Evolutionary conservation across 805 yeast species (phyloP).

Genomic region (Kregervanrija pseudodelftensis): DNA sequence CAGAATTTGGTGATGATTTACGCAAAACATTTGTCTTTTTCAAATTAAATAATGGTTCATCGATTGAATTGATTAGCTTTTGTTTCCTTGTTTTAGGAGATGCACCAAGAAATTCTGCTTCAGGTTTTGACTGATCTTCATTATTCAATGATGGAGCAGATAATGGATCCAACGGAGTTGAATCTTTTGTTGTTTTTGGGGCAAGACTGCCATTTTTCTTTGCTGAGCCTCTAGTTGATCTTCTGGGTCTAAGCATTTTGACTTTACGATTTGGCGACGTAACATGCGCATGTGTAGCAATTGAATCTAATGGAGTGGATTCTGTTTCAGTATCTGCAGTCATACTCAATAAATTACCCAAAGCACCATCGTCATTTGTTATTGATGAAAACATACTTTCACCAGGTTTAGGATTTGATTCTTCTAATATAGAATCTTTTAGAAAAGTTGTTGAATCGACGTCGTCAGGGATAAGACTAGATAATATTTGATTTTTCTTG

Average conservation of each 20-base stretch:
- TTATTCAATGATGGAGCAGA: constrained; percentile 5
- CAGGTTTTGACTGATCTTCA: neutral
- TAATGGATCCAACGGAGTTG: constrained; percentile 22
- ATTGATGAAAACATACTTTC: constrained; percentile 14
- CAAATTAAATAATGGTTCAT: constrained; percentile 49
- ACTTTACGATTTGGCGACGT: constrained; percentile 34
- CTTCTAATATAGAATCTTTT: neutral
- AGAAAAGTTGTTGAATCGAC: neutral
- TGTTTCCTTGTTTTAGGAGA: constrained; percentile 24
- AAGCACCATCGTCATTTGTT: constrained; percentile 12
- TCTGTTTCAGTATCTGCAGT: constrained; percentile 4
- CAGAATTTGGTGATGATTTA: no score
- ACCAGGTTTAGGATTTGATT: constrained; percentile 10
- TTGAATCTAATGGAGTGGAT: neutral
- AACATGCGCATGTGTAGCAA: constrained; percentile 2
- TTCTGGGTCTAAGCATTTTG: constrained; percentile 40
- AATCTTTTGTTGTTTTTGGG: neutral
- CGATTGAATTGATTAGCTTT: constrained; percentile 23
- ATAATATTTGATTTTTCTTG: no score
- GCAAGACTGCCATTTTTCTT: neutral
- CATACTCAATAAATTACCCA: constrained; percentile 15
- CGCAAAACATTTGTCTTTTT: constrained; percentile 8
- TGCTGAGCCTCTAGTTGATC: constrained; percentile 17
- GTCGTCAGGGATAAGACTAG: no score
- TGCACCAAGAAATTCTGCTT: constrained; percentile 16